Conservation (phyloP, 345 rosid species). For the Populus tremula region DNA sequence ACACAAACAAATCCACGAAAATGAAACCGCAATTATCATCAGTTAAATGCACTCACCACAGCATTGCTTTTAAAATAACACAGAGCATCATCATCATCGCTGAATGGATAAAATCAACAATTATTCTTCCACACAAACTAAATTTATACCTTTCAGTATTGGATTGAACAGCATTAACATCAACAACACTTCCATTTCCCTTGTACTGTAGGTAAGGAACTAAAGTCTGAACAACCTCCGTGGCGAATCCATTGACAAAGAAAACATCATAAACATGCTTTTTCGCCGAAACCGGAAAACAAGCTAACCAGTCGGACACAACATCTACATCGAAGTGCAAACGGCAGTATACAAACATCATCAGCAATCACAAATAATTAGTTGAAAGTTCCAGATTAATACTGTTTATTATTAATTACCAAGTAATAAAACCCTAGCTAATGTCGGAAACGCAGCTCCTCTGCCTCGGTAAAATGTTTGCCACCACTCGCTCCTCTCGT, state of each 20-base stretch:
- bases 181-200: constrained; percentile 25
- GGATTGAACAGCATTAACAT: constrained; percentile 44
- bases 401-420: constrained; percentile 35
- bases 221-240: constrained; percentile 75
- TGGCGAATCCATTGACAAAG: constrained; percentile 62
- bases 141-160: constrained; percentile 70
- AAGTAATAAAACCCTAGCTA: constrained; percentile 62
- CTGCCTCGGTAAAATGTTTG: constrained; percentile 55
- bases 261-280: constrained; percentile 73
- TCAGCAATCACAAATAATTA: constrained; percentile 7
- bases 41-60: too few relatives aligned
- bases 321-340: constrained; percentile 54
- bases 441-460: constrained; percentile 59
- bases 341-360: background rate
- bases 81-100: background rate
- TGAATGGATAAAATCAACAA: constrained; percentile 7
- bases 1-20: too few relatives aligned
- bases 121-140: background rate
- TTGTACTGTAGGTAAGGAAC: constrained; percentile 56
- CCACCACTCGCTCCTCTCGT: constrained; percentile 53
- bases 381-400: background rate
- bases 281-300: constrained; percentile 73
- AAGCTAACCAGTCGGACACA: constrained; percentile 83
- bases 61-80: too few relatives aligned
- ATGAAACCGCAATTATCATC: too few relatives aligned